Evolutionary conservation across 768 basidiomycete species (phyloP), one percentile per base, ranked within the genome.

Genomic region (Boletus eberwhitei): DNA sequence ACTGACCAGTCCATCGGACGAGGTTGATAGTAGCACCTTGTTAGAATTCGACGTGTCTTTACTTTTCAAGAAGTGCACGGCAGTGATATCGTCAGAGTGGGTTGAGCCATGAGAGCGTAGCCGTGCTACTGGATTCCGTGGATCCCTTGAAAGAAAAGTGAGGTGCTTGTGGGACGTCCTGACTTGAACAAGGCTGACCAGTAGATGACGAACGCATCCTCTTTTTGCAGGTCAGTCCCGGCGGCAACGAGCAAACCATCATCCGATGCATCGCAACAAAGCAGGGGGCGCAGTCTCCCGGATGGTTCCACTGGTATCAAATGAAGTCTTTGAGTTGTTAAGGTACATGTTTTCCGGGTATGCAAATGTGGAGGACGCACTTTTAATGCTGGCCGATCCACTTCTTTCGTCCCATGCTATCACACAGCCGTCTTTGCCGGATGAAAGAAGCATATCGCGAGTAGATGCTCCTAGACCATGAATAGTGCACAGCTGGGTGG

Each of bases 61-160:
- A 26, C 38, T 46, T 22, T 64, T 64, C 38, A 52, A 46, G 52
- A 90, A 90, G 50, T 81, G 79, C 0, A 96, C 70, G 5, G 82
- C 77, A 0, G 94, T 96, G 53, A 98, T 83, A 64, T 98, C 94
- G 70, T 98, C 94, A 3, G 93, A 95, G 65, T 98, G 94, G 0
- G 92, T 93, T 3, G 88, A 90, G 4, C 82, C 74, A 70, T 97
- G 93, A n/a, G 75, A 77, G 32, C 90, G 83, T 2, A 92, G 65
- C 5, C 87, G 88, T 1, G 80, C 77, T 2, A 75, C 77, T 11
- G 92, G 84, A 50, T 84, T 82, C n/a, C 94, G 83, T 19, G 87
- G 87, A 68, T 98, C 94, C 91, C 92, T 93, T 64, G 43, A 48
- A 43, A 29, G 48, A 53, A 42, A n/a, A n/a, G n/a, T 49, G 13